phyloP scores from a whole-genome alignment of 176 grass and related monocot species.

The Lolium multiflorum region DNA sequence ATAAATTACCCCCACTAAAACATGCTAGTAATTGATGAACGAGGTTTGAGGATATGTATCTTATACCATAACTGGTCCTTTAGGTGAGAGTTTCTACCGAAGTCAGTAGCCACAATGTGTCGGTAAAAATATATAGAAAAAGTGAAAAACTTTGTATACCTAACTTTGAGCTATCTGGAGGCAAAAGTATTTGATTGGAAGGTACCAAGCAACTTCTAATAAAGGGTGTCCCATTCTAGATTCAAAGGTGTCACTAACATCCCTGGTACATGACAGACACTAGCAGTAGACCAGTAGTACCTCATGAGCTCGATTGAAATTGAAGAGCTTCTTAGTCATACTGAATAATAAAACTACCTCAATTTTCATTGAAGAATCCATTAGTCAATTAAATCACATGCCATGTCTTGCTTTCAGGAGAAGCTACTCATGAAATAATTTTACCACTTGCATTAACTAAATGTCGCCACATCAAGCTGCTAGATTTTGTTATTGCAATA shows the following conservation, averaged over 20 bases:
- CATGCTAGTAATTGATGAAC: conserved; percentile 6
- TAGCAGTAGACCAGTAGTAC: not conserved
- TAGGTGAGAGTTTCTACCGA: not conserved
- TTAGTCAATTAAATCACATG: no score
- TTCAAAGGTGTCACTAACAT: conserved; percentile 37
- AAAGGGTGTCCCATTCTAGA: conserved; percentile 31
- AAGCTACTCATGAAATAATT: no score
- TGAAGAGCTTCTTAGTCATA: not conserved
- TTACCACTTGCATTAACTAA: no score
- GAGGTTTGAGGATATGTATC: not conserved
- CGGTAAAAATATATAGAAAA: conserved; percentile 36
- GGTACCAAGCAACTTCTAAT: conserved; percentile 42
- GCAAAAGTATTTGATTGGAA: conserved; percentile 45
- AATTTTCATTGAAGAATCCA: no score
- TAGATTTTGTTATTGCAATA: no score
- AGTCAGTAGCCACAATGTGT: not conserved
- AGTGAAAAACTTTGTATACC: conserved; percentile 36
- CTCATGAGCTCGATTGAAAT: conserved; percentile 6
- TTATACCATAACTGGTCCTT: conserved; percentile 10
- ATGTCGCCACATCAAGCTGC: no score
- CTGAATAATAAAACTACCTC: not conserved
- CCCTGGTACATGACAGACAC: conserved; percentile 26
- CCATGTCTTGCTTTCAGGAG: no score
- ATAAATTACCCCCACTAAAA: conserved; percentile 9
- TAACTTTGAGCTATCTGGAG: conserved; percentile 48